Base-by-base conservation (phyloP, 2,329 filamentous ascomycete genomes). In the Huntiella savannae region DNA sequence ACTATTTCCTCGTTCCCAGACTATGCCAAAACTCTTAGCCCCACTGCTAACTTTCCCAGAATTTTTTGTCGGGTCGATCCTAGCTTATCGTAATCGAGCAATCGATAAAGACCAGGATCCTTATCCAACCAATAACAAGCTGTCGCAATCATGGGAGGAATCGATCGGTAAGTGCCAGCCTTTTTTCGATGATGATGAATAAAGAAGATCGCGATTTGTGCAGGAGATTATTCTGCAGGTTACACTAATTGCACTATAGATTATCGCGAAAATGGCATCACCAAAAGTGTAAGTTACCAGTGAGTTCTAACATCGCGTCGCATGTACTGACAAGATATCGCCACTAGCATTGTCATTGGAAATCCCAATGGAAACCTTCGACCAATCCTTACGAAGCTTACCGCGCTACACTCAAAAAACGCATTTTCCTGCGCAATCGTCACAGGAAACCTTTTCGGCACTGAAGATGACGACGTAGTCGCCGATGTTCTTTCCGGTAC, bases 401-500 rank as follows among this genome's bases (percentile, higher is more conserved):
- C 77, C 6, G 73, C 75, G 7, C 68, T 96, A 2, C 87, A 96
- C 55, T 66, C 76, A 33, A 96, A 95, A 63, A 91, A 95, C 58
- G 72, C 70, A 56, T 96, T 98, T 59, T 71, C 82, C 11, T 81
- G 95, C 55, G 86, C 83, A 12, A 76, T 98, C 47, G 65, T 94
- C 32, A 75, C 77, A 7, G 91, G 91, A 46, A 81, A 95, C 57
- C 68, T 96, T 5, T 96, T 96, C 57, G 66, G 70, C 13, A 63
- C 70, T 38, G 62, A 67, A 1, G 68, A 77, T 40, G 71, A 81
- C 45, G 67, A 77, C 36, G 68, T 73, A 11, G 40, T 91, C 4
- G 63, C 68, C 8, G 69, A 73, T 7, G 70, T 98, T 3, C 62
- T 96, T 1, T 63, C 73, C 19, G 85, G 85, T n/a, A 67, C 72